phyloP scores from a whole-genome alignment of 495 filamentous ascomycete genomes.

The Daldinia vernicosa region DNA sequence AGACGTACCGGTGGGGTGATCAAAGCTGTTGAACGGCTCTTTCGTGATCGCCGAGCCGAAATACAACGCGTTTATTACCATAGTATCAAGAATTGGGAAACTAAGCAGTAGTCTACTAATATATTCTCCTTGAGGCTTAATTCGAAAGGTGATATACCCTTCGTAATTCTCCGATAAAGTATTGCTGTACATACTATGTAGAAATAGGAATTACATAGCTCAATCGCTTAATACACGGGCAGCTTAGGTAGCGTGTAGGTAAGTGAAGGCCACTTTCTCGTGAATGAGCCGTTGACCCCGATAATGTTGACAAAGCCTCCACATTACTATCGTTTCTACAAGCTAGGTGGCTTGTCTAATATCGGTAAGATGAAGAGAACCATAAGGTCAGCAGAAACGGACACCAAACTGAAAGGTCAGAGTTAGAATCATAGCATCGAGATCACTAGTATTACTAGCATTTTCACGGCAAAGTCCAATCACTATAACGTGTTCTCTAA shows the following conservation, averaged over 20 bases:
- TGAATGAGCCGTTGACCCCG: constrained; percentile 25
- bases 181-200: no score
- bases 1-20: constrained; percentile 41
- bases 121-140: neutral
- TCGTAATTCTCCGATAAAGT: neutral
- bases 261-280: neutral
- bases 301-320: constrained; percentile 17
- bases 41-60: constrained; percentile 33
- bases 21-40: constrained; percentile 24
- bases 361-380: constrained; percentile 28
- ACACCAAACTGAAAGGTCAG: constrained; percentile 5
- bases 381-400: constrained; percentile 15
- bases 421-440: constrained; percentile 21
- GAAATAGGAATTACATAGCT: neutral
- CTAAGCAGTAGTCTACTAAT: neutral
- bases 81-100: neutral
- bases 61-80: constrained; percentile 12
- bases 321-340: constrained; percentile 5
- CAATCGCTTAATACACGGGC: neutral
- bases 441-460: constrained; percentile 22
- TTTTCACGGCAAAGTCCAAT: constrained; percentile 19
- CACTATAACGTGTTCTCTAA: constrained; percentile 32
- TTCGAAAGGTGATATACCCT: neutral
- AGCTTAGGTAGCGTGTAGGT: neutral
- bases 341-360: constrained; percentile 16